phyloP scores from a whole-genome alignment of 768 basidiomycete species.

The Macrolepiota dolichaula region DNA sequence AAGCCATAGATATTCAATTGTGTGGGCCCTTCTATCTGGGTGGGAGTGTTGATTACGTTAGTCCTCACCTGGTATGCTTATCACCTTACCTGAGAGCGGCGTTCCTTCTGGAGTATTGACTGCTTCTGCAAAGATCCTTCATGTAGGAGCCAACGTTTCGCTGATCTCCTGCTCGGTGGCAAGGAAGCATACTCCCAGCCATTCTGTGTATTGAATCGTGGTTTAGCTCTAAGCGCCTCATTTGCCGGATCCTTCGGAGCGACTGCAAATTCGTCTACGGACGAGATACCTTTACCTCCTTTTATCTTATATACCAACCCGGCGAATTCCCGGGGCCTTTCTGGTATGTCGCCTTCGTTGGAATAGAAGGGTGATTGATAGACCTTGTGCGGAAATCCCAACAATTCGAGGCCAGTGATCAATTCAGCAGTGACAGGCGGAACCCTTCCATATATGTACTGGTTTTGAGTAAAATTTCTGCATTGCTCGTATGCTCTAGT shows the following conservation, averaged over 20 bases:
- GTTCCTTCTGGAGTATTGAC: constrained; percentile 16
- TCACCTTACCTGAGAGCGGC: constrained; percentile 49
- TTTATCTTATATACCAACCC: constrained; percentile 73
- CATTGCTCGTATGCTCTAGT: constrained; percentile 26
- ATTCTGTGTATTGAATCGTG: constrained; percentile 22
- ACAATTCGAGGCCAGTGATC: constrained; percentile 35
- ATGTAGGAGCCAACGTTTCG: constrained; percentile 45
- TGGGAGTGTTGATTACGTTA: not conserved
- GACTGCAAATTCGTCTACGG: constrained; percentile 59
- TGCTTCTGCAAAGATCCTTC: constrained; percentile 17
- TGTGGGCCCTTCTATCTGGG: constrained; percentile 68
- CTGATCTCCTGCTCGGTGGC: constrained; percentile 62
- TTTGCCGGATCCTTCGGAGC: not conserved
- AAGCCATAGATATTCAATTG: constrained; percentile 70
- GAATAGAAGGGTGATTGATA: constrained; percentile 86
- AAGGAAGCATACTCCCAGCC: constrained; percentile 82
- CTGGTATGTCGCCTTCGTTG: constrained; percentile 63
- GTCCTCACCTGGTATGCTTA: not conserved
- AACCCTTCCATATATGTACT: constrained; percentile 42
- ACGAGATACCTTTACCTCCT: constrained; percentile 53
- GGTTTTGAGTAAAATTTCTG: constrained; percentile 29
- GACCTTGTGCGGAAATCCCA: constrained; percentile 52
- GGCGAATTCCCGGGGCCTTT: constrained; percentile 69
- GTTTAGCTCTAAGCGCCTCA: not conserved
- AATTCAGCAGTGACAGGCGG: constrained; percentile 54